Percentiles rank a stretch among this genome's conserved stretches.
These are phyloP conservation scores for Macrophomina pseudophaseolina DNA, from an alignment of 2,329 filamentous ascomycete genomes.

Conservation along the genomic window DNA sequence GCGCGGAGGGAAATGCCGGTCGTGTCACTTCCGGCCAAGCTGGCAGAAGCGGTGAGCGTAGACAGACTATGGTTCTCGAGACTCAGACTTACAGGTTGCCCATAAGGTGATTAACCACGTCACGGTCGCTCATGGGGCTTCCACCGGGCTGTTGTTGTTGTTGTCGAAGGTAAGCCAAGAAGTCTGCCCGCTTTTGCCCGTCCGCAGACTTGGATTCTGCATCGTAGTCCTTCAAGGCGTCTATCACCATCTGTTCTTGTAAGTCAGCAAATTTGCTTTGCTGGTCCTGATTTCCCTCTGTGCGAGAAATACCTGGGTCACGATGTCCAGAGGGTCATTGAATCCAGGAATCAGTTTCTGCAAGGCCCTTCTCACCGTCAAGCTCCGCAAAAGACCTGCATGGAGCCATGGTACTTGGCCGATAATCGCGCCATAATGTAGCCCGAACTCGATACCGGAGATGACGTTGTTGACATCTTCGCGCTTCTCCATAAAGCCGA, in stretches of 20 bases:
- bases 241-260: not conserved
- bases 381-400: not conserved
- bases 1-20: conserved; percentile 40
- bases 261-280: not conserved
- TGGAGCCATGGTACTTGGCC: not conserved
- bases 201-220: not conserved
- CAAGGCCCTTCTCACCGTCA: not conserved
- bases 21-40: conserved; percentile 46
- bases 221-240: not conserved
- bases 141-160: not conserved
- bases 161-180: not conserved
- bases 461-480: conserved; percentile 37
- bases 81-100: not conserved
- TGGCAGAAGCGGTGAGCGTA: conserved; percentile 34
- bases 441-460: conserved; percentile 41
- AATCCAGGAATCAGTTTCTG: not conserved
- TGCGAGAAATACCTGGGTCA: not conserved
- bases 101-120: not conserved
- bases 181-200: not conserved
- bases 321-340: not conserved
- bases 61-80: too few relatives aligned
- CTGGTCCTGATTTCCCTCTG: not conserved
- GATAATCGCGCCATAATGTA: conserved; percentile 40
- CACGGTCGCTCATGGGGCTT: not conserved
- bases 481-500: conserved; percentile 29